Evolutionary conservation across 441 rosid species (phyloP), one percentile per base, ranked within the genome.

Genomic region (Lepidium campestre): DNA sequence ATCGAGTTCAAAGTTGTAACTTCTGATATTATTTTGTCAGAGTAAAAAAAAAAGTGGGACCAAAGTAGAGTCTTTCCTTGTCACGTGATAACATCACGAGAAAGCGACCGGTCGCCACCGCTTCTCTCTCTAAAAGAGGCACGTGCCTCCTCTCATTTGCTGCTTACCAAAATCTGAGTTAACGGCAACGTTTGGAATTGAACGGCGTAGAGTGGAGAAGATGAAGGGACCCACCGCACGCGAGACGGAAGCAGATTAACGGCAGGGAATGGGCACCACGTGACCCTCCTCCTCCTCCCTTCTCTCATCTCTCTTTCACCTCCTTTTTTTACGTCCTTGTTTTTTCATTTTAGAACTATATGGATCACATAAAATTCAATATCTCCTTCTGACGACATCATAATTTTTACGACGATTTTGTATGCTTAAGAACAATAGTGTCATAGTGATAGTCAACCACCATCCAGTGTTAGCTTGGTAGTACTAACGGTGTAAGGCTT

Each of bases 221-320:
- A 15, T 3, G 44, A 35, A 17, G 79, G 82, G 73, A 74, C 88
- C 92, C 88, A 81, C 88, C 87, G 79, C 93, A 83, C 85, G 84
- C 85, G 85, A 80, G 79, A 46, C 61, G 80, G 79, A 81, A 71
- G 79, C 82, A 73, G 81, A 73, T 82, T 75, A 78, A 81, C 81
- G 85, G 79, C 82, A 78, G 81, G 82, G 89, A 76, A 89, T 85
- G 86, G 85, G 82, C 73, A 79, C 91, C 32, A 85, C 90, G 96
- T 86, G 91, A 83, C 77, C 46, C 4, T 64, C 63, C 75, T 62
- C 65, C 64, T 23, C 50, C 57, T 56, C 57, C 57, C 32, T 17
- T n/a, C 27, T 46, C 50, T 46, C 10, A 35, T 39, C 53, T 49
- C 62, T 47, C 39, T 14, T 10, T 10, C 66, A 60, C 65, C 37